phyloP scores from a whole-genome alignment of 805 yeast genomes.

The Candida nemodendra region DNA sequence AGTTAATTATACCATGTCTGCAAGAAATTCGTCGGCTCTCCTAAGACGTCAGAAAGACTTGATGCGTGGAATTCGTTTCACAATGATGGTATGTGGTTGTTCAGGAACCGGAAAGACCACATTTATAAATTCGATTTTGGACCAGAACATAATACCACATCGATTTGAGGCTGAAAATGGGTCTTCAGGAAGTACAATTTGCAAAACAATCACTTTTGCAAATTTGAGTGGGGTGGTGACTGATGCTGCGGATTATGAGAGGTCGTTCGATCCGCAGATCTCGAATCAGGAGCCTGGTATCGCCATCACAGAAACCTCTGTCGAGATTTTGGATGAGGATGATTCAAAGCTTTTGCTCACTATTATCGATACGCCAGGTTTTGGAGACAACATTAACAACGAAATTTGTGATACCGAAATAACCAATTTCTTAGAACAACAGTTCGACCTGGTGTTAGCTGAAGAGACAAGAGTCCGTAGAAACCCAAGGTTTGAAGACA shows the following conservation, averaged over 20 bases:
- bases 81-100: constrained; percentile 70
- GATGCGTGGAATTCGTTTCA: constrained; percentile 70
- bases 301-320: constrained; percentile 64
- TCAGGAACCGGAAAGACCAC: constrained; percentile 80
- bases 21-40: constrained; percentile 28
- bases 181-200: constrained; percentile 23
- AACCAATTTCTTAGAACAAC: constrained; percentile 66
- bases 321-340: constrained; percentile 63
- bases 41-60: constrained; percentile 61
- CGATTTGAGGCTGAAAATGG: constrained; percentile 44
- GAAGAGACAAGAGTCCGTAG: constrained; percentile 86
- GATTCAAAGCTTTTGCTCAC: constrained; percentile 52
- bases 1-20: no score
- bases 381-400: constrained; percentile 59
- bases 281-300: constrained; percentile 71
- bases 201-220: constrained; percentile 57
- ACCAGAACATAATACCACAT: constrained; percentile 60
- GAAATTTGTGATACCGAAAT: constrained; percentile 66
- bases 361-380: constrained; percentile 60
- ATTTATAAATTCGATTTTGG: constrained; percentile 65
- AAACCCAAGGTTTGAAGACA: constrained; percentile 78
- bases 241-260: constrained; percentile 54
- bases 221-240: constrained; percentile 55
- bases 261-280: constrained; percentile 59
- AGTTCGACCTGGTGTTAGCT: constrained; percentile 73